Percentiles rank a stretch among this genome's conserved stretches.
phyloP scores from a whole-genome alignment of 306 rosid species.

The Neltuma alba region DNA sequence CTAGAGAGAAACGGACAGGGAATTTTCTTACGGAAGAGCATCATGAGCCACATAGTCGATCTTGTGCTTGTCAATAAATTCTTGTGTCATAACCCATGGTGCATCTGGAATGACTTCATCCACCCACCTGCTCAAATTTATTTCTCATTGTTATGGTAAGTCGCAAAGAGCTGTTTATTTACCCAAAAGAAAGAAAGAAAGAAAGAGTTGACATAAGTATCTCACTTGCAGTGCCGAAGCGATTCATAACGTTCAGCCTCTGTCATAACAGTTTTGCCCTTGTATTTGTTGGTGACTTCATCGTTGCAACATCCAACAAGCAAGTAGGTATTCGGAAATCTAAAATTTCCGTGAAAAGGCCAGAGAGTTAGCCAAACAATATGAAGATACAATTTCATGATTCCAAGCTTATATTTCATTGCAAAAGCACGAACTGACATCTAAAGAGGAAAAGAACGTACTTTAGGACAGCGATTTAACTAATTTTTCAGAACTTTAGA shows the following conservation, averaged over 20 bases:
- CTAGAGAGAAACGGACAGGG: not conserved
- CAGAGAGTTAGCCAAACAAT: constrained; percentile 1
- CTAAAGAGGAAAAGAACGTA: not conserved
- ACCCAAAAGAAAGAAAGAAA: not conserved
- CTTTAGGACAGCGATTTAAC: not conserved
- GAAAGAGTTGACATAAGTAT: not conserved
- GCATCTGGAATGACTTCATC: constrained; percentile 93
- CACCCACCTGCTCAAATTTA: constrained; percentile 67
- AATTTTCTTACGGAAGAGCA: constrained; percentile 76
- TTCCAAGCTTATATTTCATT: not conserved
- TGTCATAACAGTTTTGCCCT: constrained; percentile 98
- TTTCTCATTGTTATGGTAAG: not conserved
- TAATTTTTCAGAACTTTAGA: not conserved
- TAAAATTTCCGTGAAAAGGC: constrained; percentile 32
- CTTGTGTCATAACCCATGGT: constrained; percentile 80
- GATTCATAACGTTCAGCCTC: constrained; percentile 94
- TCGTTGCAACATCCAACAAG: constrained; percentile 95
- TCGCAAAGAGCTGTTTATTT: not conserved
- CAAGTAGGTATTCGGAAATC: constrained; percentile 84
- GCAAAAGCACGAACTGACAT: not conserved
- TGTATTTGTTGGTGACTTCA: constrained; percentile 77
- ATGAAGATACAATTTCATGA: not conserved
- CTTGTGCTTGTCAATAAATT: constrained; percentile 76
- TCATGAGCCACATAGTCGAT: constrained; percentile 89
- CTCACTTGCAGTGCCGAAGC: constrained; percentile 96